phyloP scores from a whole-genome alignment of 306 rosid species.

The Calophaca sinica region DNA sequence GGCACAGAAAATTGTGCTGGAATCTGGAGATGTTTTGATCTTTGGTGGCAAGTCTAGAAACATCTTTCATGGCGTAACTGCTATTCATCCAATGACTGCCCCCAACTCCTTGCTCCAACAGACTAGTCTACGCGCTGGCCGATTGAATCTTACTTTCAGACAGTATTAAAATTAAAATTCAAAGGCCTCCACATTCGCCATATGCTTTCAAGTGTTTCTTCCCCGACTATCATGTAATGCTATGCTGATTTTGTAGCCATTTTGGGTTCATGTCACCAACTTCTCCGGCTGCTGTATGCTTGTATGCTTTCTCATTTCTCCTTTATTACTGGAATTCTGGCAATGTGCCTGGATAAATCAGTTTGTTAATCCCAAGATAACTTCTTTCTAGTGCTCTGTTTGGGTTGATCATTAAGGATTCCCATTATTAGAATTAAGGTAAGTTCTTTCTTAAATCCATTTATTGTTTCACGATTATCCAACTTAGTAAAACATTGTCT shows the following conservation, averaged over 20 bases:
- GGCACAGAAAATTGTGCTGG: constrained; percentile 54
- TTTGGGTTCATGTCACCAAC: not conserved
- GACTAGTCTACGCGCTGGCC: constrained; percentile 67
- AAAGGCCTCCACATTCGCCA: not conserved
- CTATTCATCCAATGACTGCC: constrained; percentile 57
- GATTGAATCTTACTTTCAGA: constrained; percentile 84
- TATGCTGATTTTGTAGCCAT: constrained; percentile 2
- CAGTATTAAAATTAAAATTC: constrained; percentile 48
- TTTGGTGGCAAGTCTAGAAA: constrained; percentile 79
- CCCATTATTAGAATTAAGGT: not conserved
- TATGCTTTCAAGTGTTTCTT: not conserved
- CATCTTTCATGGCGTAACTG: constrained; percentile 74
- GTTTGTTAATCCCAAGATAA: constrained; percentile 19
- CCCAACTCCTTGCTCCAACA: constrained; percentile 54
- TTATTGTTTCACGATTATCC: not conserved
- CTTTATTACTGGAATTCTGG: constrained; percentile 20
- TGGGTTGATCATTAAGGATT: not conserved
- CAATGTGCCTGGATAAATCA: not conserved
- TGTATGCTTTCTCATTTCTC: constrained; percentile 39
- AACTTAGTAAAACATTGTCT: not conserved
- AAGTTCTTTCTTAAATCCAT: not conserved
- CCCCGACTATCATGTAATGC: not conserved
- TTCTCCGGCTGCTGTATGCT: not conserved
- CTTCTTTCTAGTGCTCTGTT: not conserved
- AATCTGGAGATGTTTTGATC: constrained; percentile 86